Conservation (phyloP, 2,329 filamentous ascomycete species). For the Fusarium protoensiforme region DNA sequence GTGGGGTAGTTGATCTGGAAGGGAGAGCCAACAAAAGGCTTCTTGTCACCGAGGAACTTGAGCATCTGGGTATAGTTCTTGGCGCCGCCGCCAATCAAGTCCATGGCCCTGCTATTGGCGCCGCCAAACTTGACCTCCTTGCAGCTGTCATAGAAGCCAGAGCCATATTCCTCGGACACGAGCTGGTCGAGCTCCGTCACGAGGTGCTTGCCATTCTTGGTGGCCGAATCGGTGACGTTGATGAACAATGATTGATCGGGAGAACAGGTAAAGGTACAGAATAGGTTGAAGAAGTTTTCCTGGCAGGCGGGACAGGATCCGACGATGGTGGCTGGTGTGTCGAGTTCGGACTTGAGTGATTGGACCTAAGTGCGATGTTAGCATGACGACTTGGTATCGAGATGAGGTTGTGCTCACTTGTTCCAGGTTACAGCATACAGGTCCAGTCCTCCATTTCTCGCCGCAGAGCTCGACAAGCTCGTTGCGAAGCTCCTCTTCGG, state of each 20-base stretch:
- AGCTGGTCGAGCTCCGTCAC: slow-evolving; percentile 93
- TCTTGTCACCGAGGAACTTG: slow-evolving; percentile 93
- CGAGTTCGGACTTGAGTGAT: slow-evolving; percentile 83
- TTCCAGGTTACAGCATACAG: slow-evolving; percentile 85
- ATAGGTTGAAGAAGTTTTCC: slow-evolving; percentile 97
- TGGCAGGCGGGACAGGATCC: slow-evolving; percentile 96
- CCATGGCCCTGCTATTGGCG: slow-evolving; percentile 92
- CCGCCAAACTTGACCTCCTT: slow-evolving; percentile 99
- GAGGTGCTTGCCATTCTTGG: slow-evolving; percentile 68
- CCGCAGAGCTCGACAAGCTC: slow-evolving; percentile 90
- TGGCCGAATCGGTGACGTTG: slow-evolving; percentile 83
- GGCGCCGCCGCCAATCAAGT: slow-evolving; percentile 94
- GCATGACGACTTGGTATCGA: background rate
- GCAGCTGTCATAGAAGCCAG: slow-evolving; percentile 94
- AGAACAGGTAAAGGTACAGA: slow-evolving; percentile 98
- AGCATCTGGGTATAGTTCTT: slow-evolving; percentile 89
- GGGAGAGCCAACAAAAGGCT: slow-evolving; percentile 83
- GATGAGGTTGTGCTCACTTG: slow-evolving; percentile 68
- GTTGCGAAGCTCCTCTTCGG: slow-evolving; percentile 76
- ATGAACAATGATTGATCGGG: slow-evolving; percentile 96
- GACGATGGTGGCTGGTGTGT: slow-evolving; percentile 88
- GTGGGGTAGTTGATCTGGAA: slow-evolving; percentile 97
- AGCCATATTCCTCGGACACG: slow-evolving; percentile 84
- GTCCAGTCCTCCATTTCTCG: slow-evolving; percentile 82
- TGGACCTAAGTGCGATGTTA: slow-evolving; percentile 67